Conservation (phyloP, 2,329 filamentous ascomycete species). For the Aureobasidium sp. region DNA sequence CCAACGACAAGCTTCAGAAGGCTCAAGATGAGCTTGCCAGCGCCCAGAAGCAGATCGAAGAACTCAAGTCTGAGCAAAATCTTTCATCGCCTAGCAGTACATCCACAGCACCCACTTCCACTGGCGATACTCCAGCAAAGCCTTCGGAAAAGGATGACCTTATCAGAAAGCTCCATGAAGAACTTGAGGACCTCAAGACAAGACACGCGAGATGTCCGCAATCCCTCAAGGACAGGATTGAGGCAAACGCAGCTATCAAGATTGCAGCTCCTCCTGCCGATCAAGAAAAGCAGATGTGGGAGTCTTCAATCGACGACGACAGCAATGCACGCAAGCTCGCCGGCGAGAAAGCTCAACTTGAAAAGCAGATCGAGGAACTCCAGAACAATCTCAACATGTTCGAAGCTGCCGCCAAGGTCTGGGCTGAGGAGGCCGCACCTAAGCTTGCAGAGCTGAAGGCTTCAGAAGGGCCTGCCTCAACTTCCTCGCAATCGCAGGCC, state of each 20-base stretch:
- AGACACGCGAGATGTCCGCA: background rate
- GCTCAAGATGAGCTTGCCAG: background rate
- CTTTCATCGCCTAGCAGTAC: background rate
- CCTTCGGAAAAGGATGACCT: background rate
- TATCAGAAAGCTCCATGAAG: background rate
- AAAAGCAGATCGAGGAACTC: background rate
- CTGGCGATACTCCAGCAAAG: background rate
- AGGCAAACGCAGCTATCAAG: background rate
- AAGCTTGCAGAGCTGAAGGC: too few relatives aligned
- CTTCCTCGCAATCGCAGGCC: too few relatives aligned
- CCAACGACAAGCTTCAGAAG: background rate
- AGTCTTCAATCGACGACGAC: background rate
- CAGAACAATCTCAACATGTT: background rate
- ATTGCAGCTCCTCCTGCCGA: background rate
- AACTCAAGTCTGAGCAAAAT: background rate
- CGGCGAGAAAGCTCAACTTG: background rate
- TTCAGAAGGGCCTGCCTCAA: too few relatives aligned
- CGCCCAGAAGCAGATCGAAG: background rate
- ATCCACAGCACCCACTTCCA: background rate
- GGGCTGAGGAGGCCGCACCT: background rate
- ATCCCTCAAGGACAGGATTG: background rate
- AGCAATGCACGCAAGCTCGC: background rate
- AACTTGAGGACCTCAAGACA: background rate
- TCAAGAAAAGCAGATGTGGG: background rate
- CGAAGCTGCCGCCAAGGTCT: background rate